These are phyloP conservation scores for Mycena crocata DNA, from an alignment of 768 basidiomycete species.

Conservation along the genomic window DNA sequence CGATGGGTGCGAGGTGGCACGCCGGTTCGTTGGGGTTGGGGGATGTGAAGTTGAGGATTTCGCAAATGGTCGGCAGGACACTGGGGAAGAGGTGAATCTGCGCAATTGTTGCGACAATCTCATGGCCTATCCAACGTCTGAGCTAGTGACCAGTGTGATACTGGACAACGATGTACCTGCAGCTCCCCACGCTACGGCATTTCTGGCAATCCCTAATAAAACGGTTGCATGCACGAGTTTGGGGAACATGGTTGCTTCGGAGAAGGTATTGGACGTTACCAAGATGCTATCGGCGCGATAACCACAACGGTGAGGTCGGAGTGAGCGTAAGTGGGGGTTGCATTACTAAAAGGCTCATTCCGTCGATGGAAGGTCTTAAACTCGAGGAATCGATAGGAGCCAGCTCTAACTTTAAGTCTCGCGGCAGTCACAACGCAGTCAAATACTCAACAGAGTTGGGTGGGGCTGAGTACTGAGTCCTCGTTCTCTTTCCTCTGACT, in stretches of 20 bases:
- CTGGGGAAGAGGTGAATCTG: conserved; percentile 89
- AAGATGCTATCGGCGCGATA: too few relatives aligned
- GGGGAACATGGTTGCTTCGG: background rate
- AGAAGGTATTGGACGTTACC: too few relatives aligned
- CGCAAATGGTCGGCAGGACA: conserved; percentile 74
- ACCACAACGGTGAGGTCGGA: too few relatives aligned
- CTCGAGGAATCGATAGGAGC: too few relatives aligned
- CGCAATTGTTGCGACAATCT: conserved; percentile 94
- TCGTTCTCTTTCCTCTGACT: too few relatives aligned
- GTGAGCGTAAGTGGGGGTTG: too few relatives aligned
- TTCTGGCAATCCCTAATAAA: conserved; percentile 10
- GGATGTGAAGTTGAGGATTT: conserved; percentile 69
- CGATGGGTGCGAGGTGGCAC: conserved; percentile 88
- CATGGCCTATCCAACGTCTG: conserved; percentile 69
- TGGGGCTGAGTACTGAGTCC: too few relatives aligned
- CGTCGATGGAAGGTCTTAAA: too few relatives aligned
- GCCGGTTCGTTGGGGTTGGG: conserved; percentile 51
- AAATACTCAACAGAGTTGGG: too few relatives aligned
- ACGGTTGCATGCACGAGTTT: background rate
- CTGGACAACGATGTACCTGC: conserved; percentile 43
- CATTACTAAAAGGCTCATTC: too few relatives aligned
- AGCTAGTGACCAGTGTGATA: background rate
- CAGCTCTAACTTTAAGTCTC: too few relatives aligned
- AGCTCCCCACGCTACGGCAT: conserved; percentile 54
- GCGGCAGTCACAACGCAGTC: too few relatives aligned